Evolutionary conservation across 768 basidiomycete species (phyloP), one percentile per base, ranked within the genome.

Genomic region (Phylloporus arenicola): DNA sequence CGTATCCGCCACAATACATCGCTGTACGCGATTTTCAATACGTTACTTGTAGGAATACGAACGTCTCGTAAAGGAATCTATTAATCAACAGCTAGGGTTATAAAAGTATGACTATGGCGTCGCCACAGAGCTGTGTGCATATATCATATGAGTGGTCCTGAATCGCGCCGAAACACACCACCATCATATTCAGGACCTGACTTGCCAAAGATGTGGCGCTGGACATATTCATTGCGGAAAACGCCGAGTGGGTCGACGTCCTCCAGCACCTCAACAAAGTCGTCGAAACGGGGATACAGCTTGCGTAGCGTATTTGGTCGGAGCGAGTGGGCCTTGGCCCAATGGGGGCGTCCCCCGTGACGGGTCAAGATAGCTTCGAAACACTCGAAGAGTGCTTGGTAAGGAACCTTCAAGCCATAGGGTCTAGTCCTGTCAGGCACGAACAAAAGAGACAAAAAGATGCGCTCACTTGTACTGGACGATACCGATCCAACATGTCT

Each of bases 401-500:
- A 96, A 14, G 90, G 86, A 8, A 92, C 83, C 43, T 83, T 81
- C 53, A 84, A 75, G 7, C 86, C 86, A 63, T 93, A 97, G 3
- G 93, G 92, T 61, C 93, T 95, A 14, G 24, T 25, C 37, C 37
- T 30, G 47, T 56, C 41, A 57, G 52, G 43, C 45, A 54, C 31
- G 43, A 47, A 24, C 45, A 17, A 43, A 38, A 46, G 13, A 7
- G 16, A 22, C 4, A 39, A 37, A 46, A 37, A 35, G 39, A 40
- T 41, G 40, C 70, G 13, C 88, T 61, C 51, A 97, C 95, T 91
- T 92, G 74, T 84, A 99, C 63, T 94, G 91, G n/a, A 96, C 81
- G 46, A 98, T 82, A n/a, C 96, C 96, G 52, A 99, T 90, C 88
- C 93, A 99, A 58, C 85, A 88, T 8, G 88, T 93, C 64, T 71